These are phyloP conservation scores for Penicillium desertorum DNA, from an alignment of 495 filamentous ascomycete species.

Conservation along the genomic window DNA sequence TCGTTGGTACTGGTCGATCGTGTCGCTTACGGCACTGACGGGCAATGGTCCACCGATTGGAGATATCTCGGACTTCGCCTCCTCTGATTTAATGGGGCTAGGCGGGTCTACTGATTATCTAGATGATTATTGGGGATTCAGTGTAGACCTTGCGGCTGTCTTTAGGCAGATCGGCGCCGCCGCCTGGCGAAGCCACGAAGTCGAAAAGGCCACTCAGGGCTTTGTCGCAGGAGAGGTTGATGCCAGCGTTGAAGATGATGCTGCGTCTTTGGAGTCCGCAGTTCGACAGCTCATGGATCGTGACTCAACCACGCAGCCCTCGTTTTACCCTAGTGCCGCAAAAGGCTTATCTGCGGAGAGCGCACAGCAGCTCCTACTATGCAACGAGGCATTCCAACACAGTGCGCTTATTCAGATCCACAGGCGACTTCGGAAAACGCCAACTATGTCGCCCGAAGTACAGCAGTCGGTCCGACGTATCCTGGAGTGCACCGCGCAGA, in stretches of 20 bases:
- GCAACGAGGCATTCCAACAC: slow-evolving; percentile 50
- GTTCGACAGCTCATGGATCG: slow-evolving; percentile 40
- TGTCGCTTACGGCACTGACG: slow-evolving; percentile 47
- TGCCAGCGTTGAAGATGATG: slow-evolving; percentile 29
- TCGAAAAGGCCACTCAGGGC: slow-evolving; percentile 15
- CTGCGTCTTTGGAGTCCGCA: slow-evolving; percentile 36
- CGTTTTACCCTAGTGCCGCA: slow-evolving; percentile 43
- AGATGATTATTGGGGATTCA: slow-evolving; percentile 52
- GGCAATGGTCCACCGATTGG: slow-evolving; percentile 49
- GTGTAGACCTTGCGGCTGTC: slow-evolving; percentile 41
- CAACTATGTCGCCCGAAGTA: slow-evolving; percentile 35
- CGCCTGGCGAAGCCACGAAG: slow-evolving; percentile 40
- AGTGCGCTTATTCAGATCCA: slow-evolving; percentile 49
- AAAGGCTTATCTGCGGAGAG: slow-evolving; percentile 37
- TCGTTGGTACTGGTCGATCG: slow-evolving; percentile 49
- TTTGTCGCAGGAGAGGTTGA: slow-evolving; percentile 28
- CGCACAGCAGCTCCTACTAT: slow-evolving; percentile 42
- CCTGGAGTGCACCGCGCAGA: slow-evolving; percentile 43
- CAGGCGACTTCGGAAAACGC: slow-evolving; percentile 39
- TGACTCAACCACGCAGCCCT: slow-evolving; percentile 31
- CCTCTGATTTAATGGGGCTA: slow-evolving; percentile 19
- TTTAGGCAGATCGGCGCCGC: slow-evolving; percentile 46
- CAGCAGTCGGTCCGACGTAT: slow-evolving; percentile 45
- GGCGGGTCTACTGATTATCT: slow-evolving; percentile 40
- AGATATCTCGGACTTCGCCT: slow-evolving; percentile 23